Conservation (phyloP, 345 rosid species). For the Combretum micranthum region DNA sequence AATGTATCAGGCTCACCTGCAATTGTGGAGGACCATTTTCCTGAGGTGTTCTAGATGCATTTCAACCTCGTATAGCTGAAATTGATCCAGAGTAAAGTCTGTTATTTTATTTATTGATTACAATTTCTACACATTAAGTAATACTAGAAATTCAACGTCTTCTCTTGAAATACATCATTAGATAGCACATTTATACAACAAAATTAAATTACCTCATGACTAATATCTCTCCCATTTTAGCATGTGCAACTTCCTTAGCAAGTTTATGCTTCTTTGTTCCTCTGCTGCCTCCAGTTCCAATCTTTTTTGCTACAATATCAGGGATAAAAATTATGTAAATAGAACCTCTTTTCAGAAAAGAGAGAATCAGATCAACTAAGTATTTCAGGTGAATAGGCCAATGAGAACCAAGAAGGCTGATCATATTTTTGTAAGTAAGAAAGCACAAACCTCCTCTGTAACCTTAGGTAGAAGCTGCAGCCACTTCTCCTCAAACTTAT, state of each 20-base stretch:
- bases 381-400: neutral
- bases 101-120: no score
- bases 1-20: conserved; percentile 46
- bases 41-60: conserved; percentile 61
- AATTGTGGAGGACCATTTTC: conserved; percentile 48
- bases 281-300: conserved; percentile 58
- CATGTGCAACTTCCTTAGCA: conserved; percentile 61
- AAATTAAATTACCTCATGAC: conserved; percentile 44
- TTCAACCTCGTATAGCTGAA: conserved; percentile 62
- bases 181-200: no score
- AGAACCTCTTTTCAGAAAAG: neutral
- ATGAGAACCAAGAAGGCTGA: neutral
- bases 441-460: conserved; percentile 51
- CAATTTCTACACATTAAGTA: no score
- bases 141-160: no score
- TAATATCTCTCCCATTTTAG: conserved; percentile 60
- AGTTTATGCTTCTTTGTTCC: conserved; percentile 48
- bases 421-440: neutral
- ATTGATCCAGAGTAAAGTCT: neutral
- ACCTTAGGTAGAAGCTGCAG: conserved; percentile 68
- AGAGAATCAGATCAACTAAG: neutral
- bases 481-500: conserved; percentile 87
- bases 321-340: neutral
- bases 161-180: no score
- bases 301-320: conserved; percentile 47